phyloP scores from a whole-genome alignment of 768 basidiomycete genomes.

The Tricholoma sp. region DNA sequence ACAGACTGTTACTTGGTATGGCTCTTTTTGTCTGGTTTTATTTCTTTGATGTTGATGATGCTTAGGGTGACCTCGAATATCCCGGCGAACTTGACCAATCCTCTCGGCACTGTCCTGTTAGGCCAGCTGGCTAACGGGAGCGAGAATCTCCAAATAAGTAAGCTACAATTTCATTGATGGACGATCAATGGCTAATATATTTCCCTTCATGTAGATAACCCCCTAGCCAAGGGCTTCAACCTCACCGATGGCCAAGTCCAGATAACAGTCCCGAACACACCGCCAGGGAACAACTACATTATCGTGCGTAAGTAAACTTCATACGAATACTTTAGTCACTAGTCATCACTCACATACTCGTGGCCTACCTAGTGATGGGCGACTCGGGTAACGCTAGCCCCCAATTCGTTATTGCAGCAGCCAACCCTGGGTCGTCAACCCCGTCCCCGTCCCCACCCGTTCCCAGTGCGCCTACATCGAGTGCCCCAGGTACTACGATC shows the following conservation, averaged over 20 bases:
- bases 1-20: slow-evolving; percentile 52
- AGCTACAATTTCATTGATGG: slow-evolving; percentile 12
- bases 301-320: slow-evolving; percentile 51
- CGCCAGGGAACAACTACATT: slow-evolving; percentile 44
- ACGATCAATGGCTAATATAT: neutral
- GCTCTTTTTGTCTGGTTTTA: slow-evolving; percentile 1
- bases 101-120: slow-evolving; percentile 44
- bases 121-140: slow-evolving; percentile 41
- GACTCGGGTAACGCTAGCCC: slow-evolving; percentile 63
- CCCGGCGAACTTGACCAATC: slow-evolving; percentile 44
- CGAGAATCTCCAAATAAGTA: slow-evolving; percentile 52
- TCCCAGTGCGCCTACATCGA: neutral
- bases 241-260: slow-evolving; percentile 43
- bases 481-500: neutral
- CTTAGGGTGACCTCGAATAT: slow-evolving; percentile 47
- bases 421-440: slow-evolving; percentile 19
- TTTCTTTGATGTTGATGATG: neutral
- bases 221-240: slow-evolving; percentile 53
- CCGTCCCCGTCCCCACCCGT: slow-evolving; percentile 4
- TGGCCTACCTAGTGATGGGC: slow-evolving; percentile 47
- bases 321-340: neutral
- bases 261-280: slow-evolving; percentile 49
- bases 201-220: slow-evolving; percentile 36
- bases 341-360: neutral
- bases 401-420: slow-evolving; percentile 57